A percentile compares a stretch with the other conserved stretches of the same genome.
phyloP scores from a whole-genome alignment of 805 yeast genomes.

The Komagataella mondaviorum region DNA sequence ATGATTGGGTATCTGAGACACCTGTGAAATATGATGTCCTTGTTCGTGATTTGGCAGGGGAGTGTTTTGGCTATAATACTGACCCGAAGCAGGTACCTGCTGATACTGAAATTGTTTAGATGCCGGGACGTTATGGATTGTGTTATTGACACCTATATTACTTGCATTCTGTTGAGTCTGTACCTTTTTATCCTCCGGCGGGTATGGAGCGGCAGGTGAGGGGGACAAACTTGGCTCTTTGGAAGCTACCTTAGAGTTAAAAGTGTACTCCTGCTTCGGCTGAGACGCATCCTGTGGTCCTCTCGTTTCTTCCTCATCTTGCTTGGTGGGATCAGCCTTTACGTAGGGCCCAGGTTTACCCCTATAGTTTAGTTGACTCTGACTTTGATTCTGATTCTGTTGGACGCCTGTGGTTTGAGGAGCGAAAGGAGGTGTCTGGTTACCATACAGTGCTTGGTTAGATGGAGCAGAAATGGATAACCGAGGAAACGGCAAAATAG shows the following conservation, averaged over 20 bases:
- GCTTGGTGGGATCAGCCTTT: neutral
- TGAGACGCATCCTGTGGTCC: neutral
- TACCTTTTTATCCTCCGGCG: neutral
- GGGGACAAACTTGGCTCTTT: neutral
- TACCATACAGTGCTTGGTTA: neutral
- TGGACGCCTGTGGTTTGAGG: neutral
- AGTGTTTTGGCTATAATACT: neutral
- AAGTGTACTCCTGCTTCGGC: neutral
- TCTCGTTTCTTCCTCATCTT: neutral
- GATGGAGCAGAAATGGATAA: neutral
- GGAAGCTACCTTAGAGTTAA: neutral
- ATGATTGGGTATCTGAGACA: constrained; percentile 1
- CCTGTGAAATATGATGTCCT: neutral
- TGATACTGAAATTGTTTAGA: neutral
- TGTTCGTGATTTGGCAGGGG: neutral
- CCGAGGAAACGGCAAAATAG: neutral
- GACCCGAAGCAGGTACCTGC: neutral
- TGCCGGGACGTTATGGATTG: neutral
- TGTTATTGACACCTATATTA: neutral
- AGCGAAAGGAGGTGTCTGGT: neutral
- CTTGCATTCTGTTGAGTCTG: neutral
- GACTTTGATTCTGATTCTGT: neutral
- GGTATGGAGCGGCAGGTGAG: neutral
- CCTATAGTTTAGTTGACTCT: neutral
- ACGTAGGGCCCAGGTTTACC: neutral